Evolutionary conservation across 2,329 filamentous ascomycete species (phyloP), one percentile per base, ranked within the genome.

Genomic region (Trichoderma sp.): DNA sequence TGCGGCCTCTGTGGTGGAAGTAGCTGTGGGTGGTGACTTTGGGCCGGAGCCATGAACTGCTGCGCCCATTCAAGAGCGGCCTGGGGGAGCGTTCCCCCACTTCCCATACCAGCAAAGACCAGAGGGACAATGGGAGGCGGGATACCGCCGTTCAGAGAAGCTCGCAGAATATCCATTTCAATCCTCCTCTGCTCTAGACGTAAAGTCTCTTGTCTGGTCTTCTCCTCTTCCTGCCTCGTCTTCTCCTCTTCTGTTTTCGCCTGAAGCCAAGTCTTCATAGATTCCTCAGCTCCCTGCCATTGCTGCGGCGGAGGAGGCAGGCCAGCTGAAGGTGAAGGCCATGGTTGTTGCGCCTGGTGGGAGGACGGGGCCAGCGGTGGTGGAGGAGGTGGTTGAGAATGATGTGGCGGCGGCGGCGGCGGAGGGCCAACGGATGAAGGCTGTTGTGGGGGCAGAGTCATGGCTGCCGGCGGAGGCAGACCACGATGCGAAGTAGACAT

Each of bases 201-300:
- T 54, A 92, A 79, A 37, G 83, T 81, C 78, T 93, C 91, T 74
- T 88, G 86, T 54, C 82, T 82, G 26, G 86, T 88, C 74, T 85
- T 90, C 79, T 93, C 90, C 78, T 93, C 90, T 78, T 94, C 91
- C 79, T 93, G 91, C 76, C 82, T 89, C 70, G 89, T 85, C 75
- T 85, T 88, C 75, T 94, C 91, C 76, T 94, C 91, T 78, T 94
- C 91, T 0, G 87, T 83, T 77, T 90, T 92, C 65, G 91, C 89
- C 66, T 86, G 80, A 26, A 93, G 81, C 91, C 91, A 94, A 66
- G 84, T 86, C 71, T 86, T 88, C 89, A 92, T 91, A 3, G 88
- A 86, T 46, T 93, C 90, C 74, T 92, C 90, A 39, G 86, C 83
- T 59, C 85, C 86, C 75, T 90, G 87, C 86, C 89, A 91, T 76